A percentile compares a stretch with the other conserved stretches of the same genome.
Conservation (phyloP, 2,329 filamentous ascomycete species). For the Aspergillus tubingensis region DNA sequence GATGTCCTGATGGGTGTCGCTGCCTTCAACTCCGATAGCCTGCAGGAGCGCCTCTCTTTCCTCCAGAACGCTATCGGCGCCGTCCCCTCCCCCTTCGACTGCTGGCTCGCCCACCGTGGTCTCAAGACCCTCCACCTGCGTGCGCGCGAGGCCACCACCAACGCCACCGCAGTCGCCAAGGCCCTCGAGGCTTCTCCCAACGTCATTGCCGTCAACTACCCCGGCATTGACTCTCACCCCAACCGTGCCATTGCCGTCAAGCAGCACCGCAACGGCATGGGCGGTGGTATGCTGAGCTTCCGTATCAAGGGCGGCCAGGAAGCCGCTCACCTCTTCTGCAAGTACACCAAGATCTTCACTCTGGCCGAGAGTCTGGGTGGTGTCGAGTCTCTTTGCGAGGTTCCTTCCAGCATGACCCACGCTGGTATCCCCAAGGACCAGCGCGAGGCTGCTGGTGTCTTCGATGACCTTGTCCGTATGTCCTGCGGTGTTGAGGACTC, state of each 20-base stretch:
- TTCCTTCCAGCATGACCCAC: slow-evolving; percentile 96
- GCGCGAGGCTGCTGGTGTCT: slow-evolving; percentile 89
- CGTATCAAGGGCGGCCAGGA: slow-evolving; percentile 82
- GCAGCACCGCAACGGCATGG: slow-evolving; percentile 92
- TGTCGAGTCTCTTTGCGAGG: slow-evolving; percentile 87
- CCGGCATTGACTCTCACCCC: slow-evolving; percentile 82
- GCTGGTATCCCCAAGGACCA: slow-evolving; percentile 89
- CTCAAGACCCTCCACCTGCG: slow-evolving; percentile 95
- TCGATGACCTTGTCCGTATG: slow-evolving; percentile 87
- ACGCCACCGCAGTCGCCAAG: slow-evolving; percentile 74
- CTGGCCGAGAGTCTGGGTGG: slow-evolving; percentile 90
- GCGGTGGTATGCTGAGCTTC: slow-evolving; percentile 97
- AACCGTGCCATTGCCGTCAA: slow-evolving; percentile 81
- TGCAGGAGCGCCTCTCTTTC: slow-evolving; percentile 78
- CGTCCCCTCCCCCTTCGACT: slow-evolving; percentile 92
- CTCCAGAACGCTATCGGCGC: slow-evolving; percentile 97
- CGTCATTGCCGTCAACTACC: slow-evolving; percentile 92
- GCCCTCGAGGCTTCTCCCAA: slow-evolving; percentile 77
- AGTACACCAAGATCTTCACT: slow-evolving; percentile 84
- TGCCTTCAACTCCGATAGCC: slow-evolving; percentile 83
- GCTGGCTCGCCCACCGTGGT: slow-evolving; percentile 95
- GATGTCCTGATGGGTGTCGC: slow-evolving; percentile 98
- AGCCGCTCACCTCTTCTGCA: slow-evolving; percentile 90
- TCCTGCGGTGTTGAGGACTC: slow-evolving; percentile 94
- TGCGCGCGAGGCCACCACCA: slow-evolving; percentile 78